These are phyloP conservation scores for Xerocomus amazonicus DNA, from an alignment of 1,284 basidiomycete species.

Conservation along the genomic window DNA sequence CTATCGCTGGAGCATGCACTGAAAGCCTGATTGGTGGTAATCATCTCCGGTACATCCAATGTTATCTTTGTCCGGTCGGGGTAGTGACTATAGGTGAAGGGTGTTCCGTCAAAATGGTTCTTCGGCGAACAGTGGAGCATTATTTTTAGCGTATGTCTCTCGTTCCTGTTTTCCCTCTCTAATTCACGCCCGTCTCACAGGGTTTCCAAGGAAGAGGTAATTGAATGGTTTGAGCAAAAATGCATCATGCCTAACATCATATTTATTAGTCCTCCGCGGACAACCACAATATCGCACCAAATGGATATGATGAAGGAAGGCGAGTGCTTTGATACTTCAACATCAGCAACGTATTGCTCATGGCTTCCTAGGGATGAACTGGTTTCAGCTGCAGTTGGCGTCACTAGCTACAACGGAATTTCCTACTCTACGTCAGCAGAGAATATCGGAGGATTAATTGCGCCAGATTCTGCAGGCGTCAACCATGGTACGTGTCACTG, in stretches of 20 bases:
- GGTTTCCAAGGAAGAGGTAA: constrained; percentile 59
- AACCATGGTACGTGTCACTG: constrained; percentile 22
- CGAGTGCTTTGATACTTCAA: constrained; percentile 4
- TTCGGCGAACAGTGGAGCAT: constrained; percentile 50
- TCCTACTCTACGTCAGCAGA: constrained; percentile 47
- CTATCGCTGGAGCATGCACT: constrained; percentile 53
- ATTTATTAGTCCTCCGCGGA: constrained; percentile 35
- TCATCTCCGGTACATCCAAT: constrained; percentile 49
- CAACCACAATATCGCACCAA: constrained; percentile 47
- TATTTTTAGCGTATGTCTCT: constrained; percentile 59
- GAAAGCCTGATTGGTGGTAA: constrained; percentile 65
- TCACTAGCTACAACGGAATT: constrained; percentile 40
- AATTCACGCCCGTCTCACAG: constrained; percentile 27
- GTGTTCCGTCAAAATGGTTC: constrained; percentile 60
- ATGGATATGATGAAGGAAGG: constrained; percentile 57
- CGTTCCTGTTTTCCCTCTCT: neutral
- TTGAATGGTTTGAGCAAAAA: no score
- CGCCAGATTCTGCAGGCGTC: constrained; percentile 15
- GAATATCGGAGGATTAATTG: constrained; percentile 30
- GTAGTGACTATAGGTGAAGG: constrained; percentile 27
- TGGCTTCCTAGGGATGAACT: constrained; percentile 39
- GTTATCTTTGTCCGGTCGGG: neutral
- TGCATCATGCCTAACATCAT: neutral
- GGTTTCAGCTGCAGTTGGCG: constrained; percentile 42
- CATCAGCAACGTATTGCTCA: no score